phyloP scores from a whole-genome alignment of 192 early-diverging fungal genomes.

The Backusella liffmaniae region DNA sequence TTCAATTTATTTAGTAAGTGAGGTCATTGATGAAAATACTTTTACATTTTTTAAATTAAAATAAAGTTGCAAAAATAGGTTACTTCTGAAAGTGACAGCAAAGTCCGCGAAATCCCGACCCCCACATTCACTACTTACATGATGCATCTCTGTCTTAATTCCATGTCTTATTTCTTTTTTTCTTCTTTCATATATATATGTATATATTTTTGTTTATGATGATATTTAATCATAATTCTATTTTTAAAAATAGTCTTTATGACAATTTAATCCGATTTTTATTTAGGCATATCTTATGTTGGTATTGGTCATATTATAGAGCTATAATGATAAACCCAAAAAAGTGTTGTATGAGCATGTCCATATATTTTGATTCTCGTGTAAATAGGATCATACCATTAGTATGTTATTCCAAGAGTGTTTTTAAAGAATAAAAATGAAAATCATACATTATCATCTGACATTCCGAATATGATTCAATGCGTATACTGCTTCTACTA shows the following conservation, averaged over 20 bases:
- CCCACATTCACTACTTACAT: background rate
- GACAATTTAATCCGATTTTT: background rate
- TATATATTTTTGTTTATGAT: background rate
- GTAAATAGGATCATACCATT: background rate
- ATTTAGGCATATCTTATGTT: background rate
- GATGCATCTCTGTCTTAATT: background rate
- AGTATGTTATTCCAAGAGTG: background rate
- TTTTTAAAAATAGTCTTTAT: background rate
- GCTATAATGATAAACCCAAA: background rate
- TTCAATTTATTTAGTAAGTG: no score
- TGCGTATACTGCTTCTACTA: background rate
- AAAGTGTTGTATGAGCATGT: background rate
- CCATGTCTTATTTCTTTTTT: background rate
- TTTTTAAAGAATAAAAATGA: background rate
- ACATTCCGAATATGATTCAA: background rate
- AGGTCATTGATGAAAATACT: background rate
- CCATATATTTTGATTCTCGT: background rate
- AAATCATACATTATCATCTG: background rate
- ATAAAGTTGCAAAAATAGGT: background rate
- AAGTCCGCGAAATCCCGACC: background rate
- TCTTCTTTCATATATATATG: background rate
- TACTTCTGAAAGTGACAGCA: background rate
- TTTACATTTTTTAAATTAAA: background rate
- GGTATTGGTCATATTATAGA: background rate
- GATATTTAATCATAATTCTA: background rate